phyloP scores from a whole-genome alignment of 345 rosid species.

The Laguncularia racemosa region DNA sequence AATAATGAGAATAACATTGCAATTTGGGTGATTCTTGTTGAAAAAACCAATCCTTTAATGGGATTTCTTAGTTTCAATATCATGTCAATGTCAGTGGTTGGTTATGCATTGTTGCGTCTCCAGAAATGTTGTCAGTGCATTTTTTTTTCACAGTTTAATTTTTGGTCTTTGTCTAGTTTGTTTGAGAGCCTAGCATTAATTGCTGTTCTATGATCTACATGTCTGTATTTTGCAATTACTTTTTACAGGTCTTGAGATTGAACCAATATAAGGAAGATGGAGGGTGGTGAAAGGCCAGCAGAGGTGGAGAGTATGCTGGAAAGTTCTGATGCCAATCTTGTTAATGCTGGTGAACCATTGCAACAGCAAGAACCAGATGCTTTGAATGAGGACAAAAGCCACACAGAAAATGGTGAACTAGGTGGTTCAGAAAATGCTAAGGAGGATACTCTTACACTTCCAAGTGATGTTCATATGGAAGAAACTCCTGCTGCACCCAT shows the following conservation, averaged over 20 bases:
- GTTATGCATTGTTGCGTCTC: too few species aligned
- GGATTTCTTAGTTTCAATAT: too few species aligned
- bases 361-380: constrained; percentile 19
- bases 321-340: constrained; percentile 20
- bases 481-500: constrained; percentile 18
- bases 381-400: constrained; percentile 8
- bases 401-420: constrained; percentile 18
- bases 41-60: too few species aligned
- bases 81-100: too few species aligned
- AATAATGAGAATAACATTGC: too few species aligned
- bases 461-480: constrained; percentile 29
- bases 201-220: too few species aligned
- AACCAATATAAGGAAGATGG: constrained; percentile 25
- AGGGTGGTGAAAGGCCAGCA: constrained; percentile 35
- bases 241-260: background rate
- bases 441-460: constrained; percentile 32
- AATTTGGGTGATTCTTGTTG: too few species aligned
- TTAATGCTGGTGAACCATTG: constrained; percentile 14
- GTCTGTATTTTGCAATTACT: background rate
- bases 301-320: constrained; percentile 23
- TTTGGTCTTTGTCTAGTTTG: too few species aligned
- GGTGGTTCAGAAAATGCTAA: constrained; percentile 10
- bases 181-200: too few species aligned
- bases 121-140: too few species aligned
- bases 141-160: too few species aligned